phyloP scores from a whole-genome alignment of 2,329 filamentous ascomycete species.

The Diaporthe vaccinii region DNA sequence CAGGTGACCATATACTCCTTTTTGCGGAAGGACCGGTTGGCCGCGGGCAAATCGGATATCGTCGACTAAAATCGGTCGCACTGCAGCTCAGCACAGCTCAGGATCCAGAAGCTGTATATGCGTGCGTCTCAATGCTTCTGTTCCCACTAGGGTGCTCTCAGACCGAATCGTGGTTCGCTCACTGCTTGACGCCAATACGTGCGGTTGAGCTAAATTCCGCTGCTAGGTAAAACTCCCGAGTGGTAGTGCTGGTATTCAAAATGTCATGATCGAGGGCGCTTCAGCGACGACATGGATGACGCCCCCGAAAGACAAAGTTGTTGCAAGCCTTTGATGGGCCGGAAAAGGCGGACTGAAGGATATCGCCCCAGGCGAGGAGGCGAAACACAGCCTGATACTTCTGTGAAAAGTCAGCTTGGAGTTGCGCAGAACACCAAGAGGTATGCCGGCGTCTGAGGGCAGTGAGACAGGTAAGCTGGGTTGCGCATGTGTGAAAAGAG shows the following conservation, averaged over 20 bases:
- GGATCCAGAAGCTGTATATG: slow-evolving; percentile 4
- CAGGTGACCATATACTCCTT: neutral
- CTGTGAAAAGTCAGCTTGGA: slow-evolving; percentile 17
- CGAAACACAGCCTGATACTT: neutral
- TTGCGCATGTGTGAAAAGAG: slow-evolving; percentile 28
- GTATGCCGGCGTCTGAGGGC: slow-evolving; percentile 14
- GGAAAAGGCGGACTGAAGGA: neutral
- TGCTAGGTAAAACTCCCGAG: slow-evolving; percentile 9
- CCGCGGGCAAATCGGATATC: slow-evolving; percentile 39
- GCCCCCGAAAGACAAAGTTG: neutral
- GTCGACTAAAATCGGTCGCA: slow-evolving; percentile 33
- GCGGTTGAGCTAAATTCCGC: slow-evolving; percentile 13
- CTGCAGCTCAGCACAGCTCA: slow-evolving; percentile 37
- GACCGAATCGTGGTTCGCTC: slow-evolving; percentile 5
- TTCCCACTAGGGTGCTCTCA: neutral
- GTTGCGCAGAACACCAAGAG: neutral
- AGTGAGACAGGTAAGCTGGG: slow-evolving; percentile 9
- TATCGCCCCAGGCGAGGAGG: neutral
- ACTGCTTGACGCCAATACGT: slow-evolving; percentile 16
- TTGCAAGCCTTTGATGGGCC: neutral
- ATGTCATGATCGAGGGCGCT: slow-evolving; percentile 36
- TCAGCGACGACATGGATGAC: slow-evolving; percentile 3
- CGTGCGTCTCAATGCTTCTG: slow-evolving; percentile 12
- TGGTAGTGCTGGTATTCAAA: slow-evolving; percentile 6
- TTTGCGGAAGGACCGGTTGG: slow-evolving; percentile 23